Base-by-base conservation (phyloP, 768 basidiomycete genomes). In the Lactarius evosmus region DNA sequence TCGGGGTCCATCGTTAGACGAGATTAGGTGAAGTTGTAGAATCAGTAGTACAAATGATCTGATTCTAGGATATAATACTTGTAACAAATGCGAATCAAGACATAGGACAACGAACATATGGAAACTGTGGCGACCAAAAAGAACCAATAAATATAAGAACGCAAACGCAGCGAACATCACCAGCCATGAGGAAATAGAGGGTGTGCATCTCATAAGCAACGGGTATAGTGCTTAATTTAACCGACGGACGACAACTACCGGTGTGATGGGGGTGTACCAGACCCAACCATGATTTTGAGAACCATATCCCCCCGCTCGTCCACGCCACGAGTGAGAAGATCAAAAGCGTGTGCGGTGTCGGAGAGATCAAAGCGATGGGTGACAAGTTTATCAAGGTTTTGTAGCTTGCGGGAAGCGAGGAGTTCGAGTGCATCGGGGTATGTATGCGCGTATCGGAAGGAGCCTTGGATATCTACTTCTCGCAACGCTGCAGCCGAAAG, bases 391-490 rank as follows among this genome's bases (percentile, higher is more conserved):
- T 83, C 82, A 49, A 90, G 78, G 66, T 85, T 82, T 46, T 78
- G 75, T 36, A 93, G 80, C 68, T 80, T 80, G 34, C 89, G 89
- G 5, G 85, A 83, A 17, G 82, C 81, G 55, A 72, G 75, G 69
- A 98, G 82, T 3, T 80, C 76, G 51, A 98, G 78, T 25, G 95
- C 96, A n/a, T 85, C 85, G 22, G 90, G 85, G 74, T 96, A 98
- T 11, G 93, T 95, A 78, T 93, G 86, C 64, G 88, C 88, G 71
- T 95, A 95, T 34, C 92, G 84, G 83, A 97, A 97, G 40, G 89
- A 91, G 68, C 95, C 95, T 66, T 86, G 84, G 70, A 98, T 85
- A 75, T 98, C 94, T 64, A 98, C 92, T 76, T 97, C 95, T 57
- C 95, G 87, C 61, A 87, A 75, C 17, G 92, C 88, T 44, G 94